A percentile compares a stretch with the other conserved stretches of the same genome.
These are phyloP conservation scores for Panicum virgatum DNA, from an alignment of 202 grass and related monocot genomes.

Conservation along the genomic window DNA sequence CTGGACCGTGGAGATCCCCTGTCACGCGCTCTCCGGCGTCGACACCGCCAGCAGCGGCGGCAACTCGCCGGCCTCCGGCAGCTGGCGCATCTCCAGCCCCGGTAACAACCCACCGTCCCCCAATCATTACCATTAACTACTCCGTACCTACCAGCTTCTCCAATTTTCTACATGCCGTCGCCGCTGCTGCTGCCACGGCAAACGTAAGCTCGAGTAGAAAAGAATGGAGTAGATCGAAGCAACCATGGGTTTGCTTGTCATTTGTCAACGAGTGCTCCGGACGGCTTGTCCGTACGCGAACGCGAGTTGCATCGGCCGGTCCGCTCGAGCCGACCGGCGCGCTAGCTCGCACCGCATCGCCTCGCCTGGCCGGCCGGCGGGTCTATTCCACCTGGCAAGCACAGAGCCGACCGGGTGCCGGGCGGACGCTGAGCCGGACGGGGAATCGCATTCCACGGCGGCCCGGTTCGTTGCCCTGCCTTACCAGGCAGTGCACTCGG, in stretches of 20 bases:
- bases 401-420: too few species aligned
- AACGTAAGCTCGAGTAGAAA: not conserved
- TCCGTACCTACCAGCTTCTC: too few species aligned
- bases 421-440: too few species aligned
- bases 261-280: not conserved
- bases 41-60: slow-evolving; percentile 57
- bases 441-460: too few species aligned
- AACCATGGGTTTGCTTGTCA: too few species aligned
- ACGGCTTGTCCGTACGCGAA: not conserved
- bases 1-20: slow-evolving; percentile 60
- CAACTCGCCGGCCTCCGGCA: slow-evolving; percentile 67
- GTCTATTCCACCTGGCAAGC: not conserved
- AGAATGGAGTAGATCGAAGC: not conserved
- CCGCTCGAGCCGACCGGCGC: too few species aligned
- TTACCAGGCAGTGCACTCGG: slow-evolving; percentile 21
- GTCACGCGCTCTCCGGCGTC: slow-evolving; percentile 43
- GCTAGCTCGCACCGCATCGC: not conserved
- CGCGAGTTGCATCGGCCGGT: not conserved
- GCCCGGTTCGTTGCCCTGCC: slow-evolving; percentile 25
- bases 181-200: not conserved
- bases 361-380: not conserved
- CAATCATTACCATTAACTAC: not conserved
- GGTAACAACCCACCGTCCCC: slow-evolving; percentile 14
- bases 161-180: not conserved
- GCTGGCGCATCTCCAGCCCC: slow-evolving; percentile 75